phyloP scores from a whole-genome alignment of 164 flowering plant species.

The Sedum album region DNA sequence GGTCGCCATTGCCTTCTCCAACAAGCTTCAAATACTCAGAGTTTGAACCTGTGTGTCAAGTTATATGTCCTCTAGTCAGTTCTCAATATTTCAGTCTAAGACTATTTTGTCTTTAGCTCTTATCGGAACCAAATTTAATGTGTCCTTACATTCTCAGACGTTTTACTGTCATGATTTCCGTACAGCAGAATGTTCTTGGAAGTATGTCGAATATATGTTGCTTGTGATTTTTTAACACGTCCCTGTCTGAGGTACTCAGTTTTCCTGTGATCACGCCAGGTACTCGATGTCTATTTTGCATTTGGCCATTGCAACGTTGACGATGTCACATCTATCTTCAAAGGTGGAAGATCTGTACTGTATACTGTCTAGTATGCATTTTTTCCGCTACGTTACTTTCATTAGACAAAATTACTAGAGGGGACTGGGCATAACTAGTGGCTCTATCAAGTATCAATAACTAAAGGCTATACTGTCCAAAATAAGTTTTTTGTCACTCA shows the following conservation, averaged over 20 bases:
- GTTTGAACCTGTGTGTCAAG: constrained; percentile 32
- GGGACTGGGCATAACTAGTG: neutral
- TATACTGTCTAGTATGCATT: neutral
- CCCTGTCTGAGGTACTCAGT: neutral
- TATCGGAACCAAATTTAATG: neutral
- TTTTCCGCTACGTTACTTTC: neutral
- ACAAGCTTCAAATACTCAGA: constrained; percentile 91
- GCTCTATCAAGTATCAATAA: neutral
- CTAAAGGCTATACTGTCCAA: neutral
- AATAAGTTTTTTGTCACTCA: neutral
- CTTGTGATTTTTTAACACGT: neutral
- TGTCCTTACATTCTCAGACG: neutral
- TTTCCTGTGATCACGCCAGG: neutral
- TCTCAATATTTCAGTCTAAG: neutral
- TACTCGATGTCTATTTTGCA: neutral
- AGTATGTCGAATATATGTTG: neutral
- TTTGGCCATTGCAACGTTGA: neutral
- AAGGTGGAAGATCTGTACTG: neutral
- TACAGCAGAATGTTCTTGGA: neutral
- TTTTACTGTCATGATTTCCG: neutral
- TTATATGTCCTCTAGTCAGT: neutral
- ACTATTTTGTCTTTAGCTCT: neutral
- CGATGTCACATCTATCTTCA: neutral
- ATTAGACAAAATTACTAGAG: neutral
- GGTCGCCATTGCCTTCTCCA: constrained; percentile 84